Conservation (phyloP, 2,329 filamentous ascomycete genomes). For the Beauveria brongniartii region DNA sequence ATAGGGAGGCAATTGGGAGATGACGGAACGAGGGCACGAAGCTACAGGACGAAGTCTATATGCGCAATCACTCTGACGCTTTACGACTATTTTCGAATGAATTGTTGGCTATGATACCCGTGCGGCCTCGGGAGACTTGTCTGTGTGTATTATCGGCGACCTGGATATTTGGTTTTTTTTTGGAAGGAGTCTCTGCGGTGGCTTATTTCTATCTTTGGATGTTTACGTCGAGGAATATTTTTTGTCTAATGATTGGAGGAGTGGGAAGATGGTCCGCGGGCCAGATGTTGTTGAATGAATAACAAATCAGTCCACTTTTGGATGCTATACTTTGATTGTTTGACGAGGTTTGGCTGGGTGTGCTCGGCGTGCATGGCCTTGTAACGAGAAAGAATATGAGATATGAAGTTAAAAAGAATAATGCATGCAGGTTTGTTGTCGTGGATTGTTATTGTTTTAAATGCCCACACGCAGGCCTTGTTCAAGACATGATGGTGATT, state of each 20-base stretch:
- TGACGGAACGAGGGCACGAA: slow-evolving; percentile 8
- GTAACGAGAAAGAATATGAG: not conserved
- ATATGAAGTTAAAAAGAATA: not conserved
- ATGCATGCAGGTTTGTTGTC: not conserved
- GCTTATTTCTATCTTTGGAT: slow-evolving; percentile 3
- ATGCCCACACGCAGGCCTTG: too few species aligned
- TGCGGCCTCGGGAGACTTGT: not conserved
- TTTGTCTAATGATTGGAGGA: slow-evolving; percentile 10
- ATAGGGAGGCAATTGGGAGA: slow-evolving; percentile 6
- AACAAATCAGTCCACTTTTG: not conserved
- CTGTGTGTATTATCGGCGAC: slow-evolving; percentile 8
- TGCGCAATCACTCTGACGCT: not conserved
- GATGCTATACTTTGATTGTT: not conserved
- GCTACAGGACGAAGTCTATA: slow-evolving; percentile 1
- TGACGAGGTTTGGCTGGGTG: not conserved
- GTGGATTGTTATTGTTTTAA: too few species aligned
- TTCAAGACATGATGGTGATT: too few species aligned
- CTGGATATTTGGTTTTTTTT: slow-evolving; percentile 5
- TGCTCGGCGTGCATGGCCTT: too few species aligned
- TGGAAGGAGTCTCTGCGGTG: not conserved
- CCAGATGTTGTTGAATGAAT: not conserved
- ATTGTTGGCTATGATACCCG: slow-evolving; percentile 1
- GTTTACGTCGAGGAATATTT: slow-evolving; percentile 6
- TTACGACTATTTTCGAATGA: not conserved
- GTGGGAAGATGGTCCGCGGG: not conserved